These are phyloP conservation scores for Aspergillus tamarii DNA, from an alignment of 2,329 filamentous ascomycete species.

Conservation along the genomic window DNA sequence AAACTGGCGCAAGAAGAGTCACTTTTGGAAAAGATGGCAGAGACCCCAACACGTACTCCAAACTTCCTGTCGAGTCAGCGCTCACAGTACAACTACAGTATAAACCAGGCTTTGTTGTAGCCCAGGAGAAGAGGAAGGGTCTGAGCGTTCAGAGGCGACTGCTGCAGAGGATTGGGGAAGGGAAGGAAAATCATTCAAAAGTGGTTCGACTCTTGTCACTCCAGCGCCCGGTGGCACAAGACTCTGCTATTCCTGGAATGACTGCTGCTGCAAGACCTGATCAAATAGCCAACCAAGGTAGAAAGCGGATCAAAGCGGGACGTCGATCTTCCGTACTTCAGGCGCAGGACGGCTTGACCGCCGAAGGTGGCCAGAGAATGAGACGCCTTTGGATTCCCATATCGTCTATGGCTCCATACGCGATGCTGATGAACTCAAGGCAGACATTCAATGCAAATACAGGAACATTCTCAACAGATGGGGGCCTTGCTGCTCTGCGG, in stretches of 20 bases:
- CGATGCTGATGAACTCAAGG: conserved; percentile 43
- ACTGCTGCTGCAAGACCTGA: conserved; percentile 33
- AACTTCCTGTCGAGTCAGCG: conserved; percentile 37
- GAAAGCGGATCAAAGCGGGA: conserved; percentile 6
- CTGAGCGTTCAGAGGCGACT: conserved; percentile 30
- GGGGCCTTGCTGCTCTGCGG: conserved; percentile 24
- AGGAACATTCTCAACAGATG: conserved; percentile 53
- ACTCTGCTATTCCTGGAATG: conserved; percentile 20
- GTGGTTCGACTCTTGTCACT: conserved; percentile 36
- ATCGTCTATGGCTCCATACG: conserved; percentile 31
- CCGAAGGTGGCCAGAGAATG: conserved; percentile 17
- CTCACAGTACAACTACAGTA: conserved; percentile 41
- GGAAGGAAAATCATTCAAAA: conserved; percentile 12
- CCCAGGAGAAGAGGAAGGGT: conserved; percentile 32
- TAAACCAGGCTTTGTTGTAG: conserved; percentile 36
- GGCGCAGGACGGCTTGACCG: not conserved
- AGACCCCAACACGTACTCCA: conserved; percentile 14
- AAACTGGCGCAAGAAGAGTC: conserved; percentile 23
- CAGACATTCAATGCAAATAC: conserved; percentile 43
- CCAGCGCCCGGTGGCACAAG: conserved; percentile 21
- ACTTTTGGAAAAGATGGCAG: conserved; percentile 8
- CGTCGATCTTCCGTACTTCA: not conserved
- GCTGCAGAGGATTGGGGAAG: conserved; percentile 24
- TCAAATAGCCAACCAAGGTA: not conserved
- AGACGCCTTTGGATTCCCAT: conserved; percentile 28